Conservation (phyloP, 441 rosid species). For the Macaranga tanarius region DNA sequence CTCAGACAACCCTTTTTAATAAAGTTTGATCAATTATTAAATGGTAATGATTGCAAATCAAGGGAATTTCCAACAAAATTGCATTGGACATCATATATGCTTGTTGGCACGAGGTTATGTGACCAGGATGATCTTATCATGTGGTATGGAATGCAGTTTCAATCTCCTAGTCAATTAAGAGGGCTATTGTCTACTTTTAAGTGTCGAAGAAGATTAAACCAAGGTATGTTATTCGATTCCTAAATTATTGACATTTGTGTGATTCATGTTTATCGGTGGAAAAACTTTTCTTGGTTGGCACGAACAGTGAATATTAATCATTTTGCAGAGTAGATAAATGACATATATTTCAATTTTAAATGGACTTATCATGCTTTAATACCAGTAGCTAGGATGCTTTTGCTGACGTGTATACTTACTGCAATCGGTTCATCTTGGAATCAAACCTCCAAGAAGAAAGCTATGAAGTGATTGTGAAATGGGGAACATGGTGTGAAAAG, state of each 20-base stretch:
- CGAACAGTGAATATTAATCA: neutral
- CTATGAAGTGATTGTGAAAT: neutral
- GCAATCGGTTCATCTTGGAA: conserved; percentile 14
- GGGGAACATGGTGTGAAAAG: conserved; percentile 5
- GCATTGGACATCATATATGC: neutral
- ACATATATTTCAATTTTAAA: neutral
- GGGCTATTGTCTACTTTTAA: neutral
- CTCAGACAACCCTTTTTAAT: neutral
- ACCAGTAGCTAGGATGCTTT: no score
- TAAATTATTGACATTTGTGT: neutral
- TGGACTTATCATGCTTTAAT: neutral
- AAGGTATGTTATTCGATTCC: neutral
- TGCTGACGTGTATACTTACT: neutral
- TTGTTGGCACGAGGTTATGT: neutral
- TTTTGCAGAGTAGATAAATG: neutral
- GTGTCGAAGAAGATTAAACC: neutral
- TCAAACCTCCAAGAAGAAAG: conserved; percentile 12
- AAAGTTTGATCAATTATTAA: neutral
- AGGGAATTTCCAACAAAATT: neutral
- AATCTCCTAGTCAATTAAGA: neutral
- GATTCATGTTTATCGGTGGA: neutral
- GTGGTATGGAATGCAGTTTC: neutral
- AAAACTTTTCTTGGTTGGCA: neutral
- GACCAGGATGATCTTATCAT: neutral
- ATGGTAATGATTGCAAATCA: neutral